A percentile compares a stretch with the other conserved stretches of the same genome.
Conservation (phyloP, 768 basidiomycete species). For the Termitomyces titanicus region DNA sequence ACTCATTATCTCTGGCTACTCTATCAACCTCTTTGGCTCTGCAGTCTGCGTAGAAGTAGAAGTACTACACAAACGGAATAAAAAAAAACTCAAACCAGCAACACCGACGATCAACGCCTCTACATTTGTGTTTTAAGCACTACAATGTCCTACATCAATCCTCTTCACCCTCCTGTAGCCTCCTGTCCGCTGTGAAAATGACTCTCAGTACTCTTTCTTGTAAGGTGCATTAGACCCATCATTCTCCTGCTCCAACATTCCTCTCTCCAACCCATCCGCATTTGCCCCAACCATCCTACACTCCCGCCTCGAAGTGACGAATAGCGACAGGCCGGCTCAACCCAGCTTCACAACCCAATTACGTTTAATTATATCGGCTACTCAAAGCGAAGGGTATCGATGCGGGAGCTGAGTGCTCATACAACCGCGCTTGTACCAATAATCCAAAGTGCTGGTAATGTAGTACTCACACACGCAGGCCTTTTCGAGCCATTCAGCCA, state of each 20-base stretch:
- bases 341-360: slow-evolving; percentile 23
- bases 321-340: slow-evolving; percentile 16
- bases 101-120: no score
- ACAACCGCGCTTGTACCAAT: slow-evolving; percentile 30
- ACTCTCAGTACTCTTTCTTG: slow-evolving; percentile 26
- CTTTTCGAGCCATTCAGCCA: no score
- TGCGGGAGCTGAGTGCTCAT: slow-evolving; percentile 40
- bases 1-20: not conserved
- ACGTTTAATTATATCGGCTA: slow-evolving; percentile 42
- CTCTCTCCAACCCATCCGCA: slow-evolving; percentile 28
- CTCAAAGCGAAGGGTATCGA: slow-evolving; percentile 37
- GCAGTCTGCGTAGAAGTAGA: not conserved
- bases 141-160: slow-evolving; percentile 39
- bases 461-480: slow-evolving; percentile 33
- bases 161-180: slow-evolving; percentile 44
- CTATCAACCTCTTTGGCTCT: not conserved
- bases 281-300: slow-evolving; percentile 31
- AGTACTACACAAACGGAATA: not conserved
- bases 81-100: not conserved
- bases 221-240: slow-evolving; percentile 12
- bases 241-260: slow-evolving; percentile 17
- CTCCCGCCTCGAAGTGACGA: slow-evolving; percentile 22
- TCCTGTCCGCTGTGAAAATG: slow-evolving; percentile 25
- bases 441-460: slow-evolving; percentile 37
- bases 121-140: not conserved